Evolutionary conservation across 2,329 filamentous ascomycete species (phyloP).

Genomic region (Macrophomina pseudophaseolina): DNA sequence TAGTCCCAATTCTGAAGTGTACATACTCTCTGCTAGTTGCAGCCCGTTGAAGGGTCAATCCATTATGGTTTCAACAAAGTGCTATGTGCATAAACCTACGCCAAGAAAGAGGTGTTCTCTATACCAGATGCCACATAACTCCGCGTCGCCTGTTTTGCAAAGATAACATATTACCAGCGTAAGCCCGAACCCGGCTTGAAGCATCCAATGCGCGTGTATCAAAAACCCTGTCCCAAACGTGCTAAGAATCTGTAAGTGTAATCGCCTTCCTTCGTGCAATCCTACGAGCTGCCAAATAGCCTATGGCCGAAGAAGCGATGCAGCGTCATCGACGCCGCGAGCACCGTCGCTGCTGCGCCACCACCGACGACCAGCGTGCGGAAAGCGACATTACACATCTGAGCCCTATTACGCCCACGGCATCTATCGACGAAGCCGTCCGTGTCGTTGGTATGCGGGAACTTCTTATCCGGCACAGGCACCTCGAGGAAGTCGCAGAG

Average conservation of each 20-base stretch:
- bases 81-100: slow-evolving; percentile 10
- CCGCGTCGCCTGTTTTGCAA: slow-evolving; percentile 22
- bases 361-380: slow-evolving; percentile 57
- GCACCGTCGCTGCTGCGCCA: slow-evolving; percentile 48
- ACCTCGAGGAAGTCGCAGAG: slow-evolving; percentile 38
- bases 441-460: slow-evolving; percentile 28
- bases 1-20: no score
- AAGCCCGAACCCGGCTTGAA: slow-evolving; percentile 22
- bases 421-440: slow-evolving; percentile 62
- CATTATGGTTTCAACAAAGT: neutral
- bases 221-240: slow-evolving; percentile 4
- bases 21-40: no score
- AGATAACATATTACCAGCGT: slow-evolving; percentile 22
- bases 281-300: slow-evolving; percentile 23
- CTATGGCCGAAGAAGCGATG: slow-evolving; percentile 27
- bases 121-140: slow-evolving; percentile 20
- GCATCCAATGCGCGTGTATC: slow-evolving; percentile 14
- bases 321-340: slow-evolving; percentile 28
- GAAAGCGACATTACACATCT: slow-evolving; percentile 61
- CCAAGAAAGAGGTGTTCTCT: slow-evolving; percentile 16
- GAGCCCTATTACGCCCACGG: slow-evolving; percentile 58
- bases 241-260: slow-evolving; percentile 6
- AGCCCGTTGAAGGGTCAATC: no score
- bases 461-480: slow-evolving; percentile 33
- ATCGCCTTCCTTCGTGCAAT: neutral